Base-by-base conservation (phyloP, 768 basidiomycete genomes). In the Kwoniella europaea region DNA sequence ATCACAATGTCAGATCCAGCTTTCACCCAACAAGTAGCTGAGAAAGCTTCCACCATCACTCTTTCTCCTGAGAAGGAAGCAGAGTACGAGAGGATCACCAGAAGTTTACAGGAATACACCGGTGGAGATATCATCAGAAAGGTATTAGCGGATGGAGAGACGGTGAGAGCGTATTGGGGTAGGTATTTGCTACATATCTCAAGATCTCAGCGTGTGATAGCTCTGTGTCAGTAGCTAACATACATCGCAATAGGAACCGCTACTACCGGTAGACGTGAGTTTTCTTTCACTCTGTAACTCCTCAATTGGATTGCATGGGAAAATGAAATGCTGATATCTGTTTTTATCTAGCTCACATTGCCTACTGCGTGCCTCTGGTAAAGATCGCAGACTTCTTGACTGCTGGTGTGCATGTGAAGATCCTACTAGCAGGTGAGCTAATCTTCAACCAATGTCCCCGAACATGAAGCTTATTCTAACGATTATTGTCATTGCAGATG, bases 351-450 rank as follows among this genome's bases (percentile, higher is more conserved):
- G 96, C 96, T 7, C 97, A 98, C 79, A 91, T 98, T 68, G 97
- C 93, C 6, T 99, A 99, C 87, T 96, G 97, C 82, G 96, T 96
- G 0, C 90, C 97, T 2, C 85, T 98, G 71, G 90, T 89, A 24
- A 99, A 99, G 86, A 92, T 99, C 68, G 93, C 94, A 10, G 96
- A 98, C 85, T 98, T 99, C 84, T 85, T 98, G 55, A 88, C 89
- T 53, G 96, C 95, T 0, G 95, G 90, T n/a, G 94, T 94, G 2
- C 90, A 93, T 83, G 91, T 94, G 74, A 93, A 88, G 73, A 87
- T 94, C 69, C 86, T 94, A 10, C 87, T 94, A 9, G 93, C 93
- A 76, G 92, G 92, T 89, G 75, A 69, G 84, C 67, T 27, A 3
- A 27, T 27, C 3, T 27, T 27, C 27, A 27, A 2, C 27, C 27